Evolutionary conservation across 441 rosid genomes (phyloP).

Genomic region (Euphorbia celastroides): DNA sequence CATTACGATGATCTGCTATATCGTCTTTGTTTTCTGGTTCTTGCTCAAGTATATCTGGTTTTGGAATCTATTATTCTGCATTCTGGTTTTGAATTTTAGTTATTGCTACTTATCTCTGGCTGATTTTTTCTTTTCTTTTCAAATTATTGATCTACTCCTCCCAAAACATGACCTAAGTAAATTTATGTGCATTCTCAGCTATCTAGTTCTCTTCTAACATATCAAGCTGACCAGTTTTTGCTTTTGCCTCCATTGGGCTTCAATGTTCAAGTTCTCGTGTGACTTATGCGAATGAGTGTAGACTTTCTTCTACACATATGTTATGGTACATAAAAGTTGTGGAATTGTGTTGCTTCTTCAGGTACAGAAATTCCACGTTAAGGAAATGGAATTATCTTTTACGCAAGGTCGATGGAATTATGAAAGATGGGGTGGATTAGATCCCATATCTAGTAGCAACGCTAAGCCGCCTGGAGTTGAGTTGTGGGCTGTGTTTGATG

Average conservation of each 20-base stretch:
- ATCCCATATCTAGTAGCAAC: slow-evolving; percentile 71
- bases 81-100: not conserved
- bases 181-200: not conserved
- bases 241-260: not conserved
- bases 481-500: slow-evolving; percentile 95
- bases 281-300: not conserved
- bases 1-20: not conserved
- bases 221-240: not conserved
- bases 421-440: slow-evolving; percentile 95
- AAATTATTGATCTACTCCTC: not conserved
- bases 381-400: slow-evolving; percentile 94
- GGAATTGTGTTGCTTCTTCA: slow-evolving; percentile 28
- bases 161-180: not conserved
- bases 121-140: not conserved
- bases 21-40: not conserved
- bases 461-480: slow-evolving; percentile 98
- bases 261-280: not conserved
- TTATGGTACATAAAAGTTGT: slow-evolving; percentile 1
- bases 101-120: not conserved
- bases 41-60: not conserved
- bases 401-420: slow-evolving; percentile 98
- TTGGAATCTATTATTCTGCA: not conserved
- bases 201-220: not conserved
- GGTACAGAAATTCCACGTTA: slow-evolving; percentile 69
- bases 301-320: not conserved